These are phyloP conservation scores for Xylaria intraflava DNA, from an alignment of 495 filamentous ascomycete species.

Conservation along the genomic window DNA sequence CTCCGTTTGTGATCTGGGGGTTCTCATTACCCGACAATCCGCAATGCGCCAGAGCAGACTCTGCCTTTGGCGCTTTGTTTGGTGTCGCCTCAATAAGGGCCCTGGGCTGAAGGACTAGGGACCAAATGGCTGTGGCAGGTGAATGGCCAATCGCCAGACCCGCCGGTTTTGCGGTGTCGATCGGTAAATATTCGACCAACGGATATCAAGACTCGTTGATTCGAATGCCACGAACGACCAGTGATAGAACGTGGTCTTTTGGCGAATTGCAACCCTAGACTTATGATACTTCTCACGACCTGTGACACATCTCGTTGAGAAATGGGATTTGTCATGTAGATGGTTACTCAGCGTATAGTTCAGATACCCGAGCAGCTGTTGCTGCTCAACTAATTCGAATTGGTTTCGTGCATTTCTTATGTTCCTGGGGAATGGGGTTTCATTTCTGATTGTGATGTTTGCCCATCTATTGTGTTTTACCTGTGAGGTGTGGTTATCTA, in stretches of 20 bases:
- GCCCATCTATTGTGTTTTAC: too few species aligned
- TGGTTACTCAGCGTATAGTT: conserved; percentile 8
- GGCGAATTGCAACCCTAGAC: background rate
- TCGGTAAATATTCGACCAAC: background rate
- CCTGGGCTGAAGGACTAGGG: background rate
- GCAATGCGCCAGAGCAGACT: background rate
- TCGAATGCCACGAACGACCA: background rate
- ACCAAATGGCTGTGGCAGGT: background rate
- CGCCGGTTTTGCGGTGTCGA: background rate
- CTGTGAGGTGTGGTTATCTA: too few species aligned
- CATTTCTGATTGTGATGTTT: too few species aligned
- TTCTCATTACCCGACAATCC: background rate
- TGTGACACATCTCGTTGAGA: background rate
- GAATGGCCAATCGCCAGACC: background rate
- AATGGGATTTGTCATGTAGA: background rate
- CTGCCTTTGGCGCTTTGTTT: background rate
- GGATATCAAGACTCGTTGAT: background rate
- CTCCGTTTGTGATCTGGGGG: background rate
- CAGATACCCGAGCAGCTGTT: conserved; percentile 9
- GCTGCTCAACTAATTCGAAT: conserved; percentile 3
- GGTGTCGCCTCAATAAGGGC: background rate
- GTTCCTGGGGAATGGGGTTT: too few species aligned
- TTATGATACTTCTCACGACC: background rate
- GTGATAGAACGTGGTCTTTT: background rate
- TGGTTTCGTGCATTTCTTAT: background rate